A percentile compares a stretch with the other conserved stretches of the same genome.
These are phyloP conservation scores for Hypoxylon sp. DNA, from an alignment of 2,329 filamentous ascomycete genomes.

Conservation along the genomic window DNA sequence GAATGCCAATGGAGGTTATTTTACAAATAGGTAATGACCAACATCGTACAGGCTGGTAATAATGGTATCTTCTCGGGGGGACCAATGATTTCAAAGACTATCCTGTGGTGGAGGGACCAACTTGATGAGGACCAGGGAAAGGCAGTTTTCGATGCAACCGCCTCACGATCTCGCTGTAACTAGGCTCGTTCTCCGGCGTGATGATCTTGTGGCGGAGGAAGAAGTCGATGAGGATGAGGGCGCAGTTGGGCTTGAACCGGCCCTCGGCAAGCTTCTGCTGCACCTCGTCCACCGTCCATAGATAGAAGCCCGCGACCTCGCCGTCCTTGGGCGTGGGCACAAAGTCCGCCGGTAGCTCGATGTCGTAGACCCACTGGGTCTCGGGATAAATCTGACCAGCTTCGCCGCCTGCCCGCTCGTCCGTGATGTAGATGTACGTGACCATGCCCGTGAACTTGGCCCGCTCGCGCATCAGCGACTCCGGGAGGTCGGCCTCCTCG, in stretches of 20 bases:
- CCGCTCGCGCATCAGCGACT: slow-evolving; percentile 68
- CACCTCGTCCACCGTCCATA: slow-evolving; percentile 81
- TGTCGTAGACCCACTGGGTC: slow-evolving; percentile 89
- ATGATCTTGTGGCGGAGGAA: slow-evolving; percentile 85
- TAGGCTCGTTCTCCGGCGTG: slow-evolving; percentile 78
- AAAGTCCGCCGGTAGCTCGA: slow-evolving; percentile 75
- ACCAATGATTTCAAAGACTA: background rate
- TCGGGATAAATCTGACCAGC: slow-evolving; percentile 86
- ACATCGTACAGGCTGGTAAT: background rate
- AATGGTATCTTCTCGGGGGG: slow-evolving; percentile 5
- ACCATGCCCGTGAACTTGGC: slow-evolving; percentile 72
- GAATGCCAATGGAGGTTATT: no score
- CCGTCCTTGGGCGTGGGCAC: slow-evolving; percentile 81
- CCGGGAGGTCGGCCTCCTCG: slow-evolving; percentile 86
- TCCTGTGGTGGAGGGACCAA: slow-evolving; percentile 30
- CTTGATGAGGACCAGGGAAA: slow-evolving; percentile 74
- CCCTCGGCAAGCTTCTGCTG: slow-evolving; percentile 73
- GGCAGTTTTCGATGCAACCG: slow-evolving; percentile 81
- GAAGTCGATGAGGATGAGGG: slow-evolving; percentile 85
- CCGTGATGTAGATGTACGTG: slow-evolving; percentile 85
- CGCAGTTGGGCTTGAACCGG: slow-evolving; percentile 93
- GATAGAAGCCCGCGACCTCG: slow-evolving; percentile 85
- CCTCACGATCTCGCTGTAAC: slow-evolving; percentile 78
- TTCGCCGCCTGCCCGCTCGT: slow-evolving; percentile 80
- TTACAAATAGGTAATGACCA: slow-evolving; percentile 9